Evolutionary conservation across 441 rosid species (phyloP), one percentile per base, ranked within the genome.

Genomic region (Adansonia gregorii): DNA sequence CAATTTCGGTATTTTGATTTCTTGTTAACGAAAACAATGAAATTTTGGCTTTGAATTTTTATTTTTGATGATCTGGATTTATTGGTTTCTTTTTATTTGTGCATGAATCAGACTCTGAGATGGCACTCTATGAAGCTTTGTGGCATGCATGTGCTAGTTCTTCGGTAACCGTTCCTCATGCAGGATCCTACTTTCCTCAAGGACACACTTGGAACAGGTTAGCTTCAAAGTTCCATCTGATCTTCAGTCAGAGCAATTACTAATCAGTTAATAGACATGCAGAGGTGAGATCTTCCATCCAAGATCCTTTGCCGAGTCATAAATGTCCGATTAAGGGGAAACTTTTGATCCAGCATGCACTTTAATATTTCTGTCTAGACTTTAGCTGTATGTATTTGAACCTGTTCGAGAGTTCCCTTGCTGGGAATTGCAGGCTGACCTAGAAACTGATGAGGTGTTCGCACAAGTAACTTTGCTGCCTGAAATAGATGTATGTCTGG

Each of bases 111-210:
- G 98, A 92, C 81, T 86, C 91, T 41, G 95, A 91, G 41, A 80
- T 79, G 60, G 98, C 95, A 69, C 88, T 95, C 17, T 95, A 88
- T 82, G 84, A 82, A 78, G 99, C 91, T 89, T 94, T 95, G 0
- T 94, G 99, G 98, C 93, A 93, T 82, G 97, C 98, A 15, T 96
- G 98, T 82, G 99, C 97, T 2, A 98, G 99, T 80, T 97, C 98
- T 78, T 83, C 89, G 14, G 97, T 92, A 17, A 92, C 94, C 9
- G 97, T 95, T 17, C 98, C 99, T 54, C 87, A 92, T n/a, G 87
- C 86, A 85, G 82, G 85, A n/a, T 93, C 84, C 80, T 94, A 95
- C 84, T 95, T 95, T 79, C 98, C 98, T 63, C 99, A 94, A 74
- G 99, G 97, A 58, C 98, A 58, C 98, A 95, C 82, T 90, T 92